Percentiles rank a stretch among this genome's conserved stretches.
phyloP scores from a whole-genome alignment of 345 rosid species.

The Populus deltoides region DNA sequence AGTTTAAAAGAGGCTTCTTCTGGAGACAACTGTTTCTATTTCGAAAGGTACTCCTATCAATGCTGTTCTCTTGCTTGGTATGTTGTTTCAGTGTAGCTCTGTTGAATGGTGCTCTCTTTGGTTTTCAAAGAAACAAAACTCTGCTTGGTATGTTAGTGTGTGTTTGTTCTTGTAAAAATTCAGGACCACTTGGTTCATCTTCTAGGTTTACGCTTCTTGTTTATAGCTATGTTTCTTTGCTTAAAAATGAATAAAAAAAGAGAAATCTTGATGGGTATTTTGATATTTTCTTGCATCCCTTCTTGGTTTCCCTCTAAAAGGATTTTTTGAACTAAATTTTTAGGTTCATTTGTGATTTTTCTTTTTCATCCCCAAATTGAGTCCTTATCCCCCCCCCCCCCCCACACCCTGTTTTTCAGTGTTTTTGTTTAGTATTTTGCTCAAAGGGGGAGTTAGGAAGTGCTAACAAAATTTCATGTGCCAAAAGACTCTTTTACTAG shows the following conservation, averaged over 20 bases:
- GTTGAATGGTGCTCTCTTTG: background rate
- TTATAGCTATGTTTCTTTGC: background rate
- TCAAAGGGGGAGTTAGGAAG: background rate
- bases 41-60: constrained; percentile 42
- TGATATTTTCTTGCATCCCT: too few species aligned
- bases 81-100: background rate
- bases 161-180: background rate
- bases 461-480: too few species aligned
- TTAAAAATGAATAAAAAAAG: background rate
- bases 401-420: background rate
- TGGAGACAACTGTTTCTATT: constrained; percentile 50
- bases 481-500: too few species aligned
- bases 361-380: background rate
- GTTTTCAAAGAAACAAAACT: background rate
- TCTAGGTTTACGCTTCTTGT: background rate
- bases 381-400: background rate
- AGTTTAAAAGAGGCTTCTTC: constrained; percentile 31
- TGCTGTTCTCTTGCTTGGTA: background rate
- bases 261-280: too few species aligned
- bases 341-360: background rate
- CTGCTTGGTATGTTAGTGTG: background rate
- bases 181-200: background rate
- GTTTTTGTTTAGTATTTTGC: background rate
- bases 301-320: too few species aligned
- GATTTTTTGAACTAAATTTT: background rate